Evolutionary conservation across 768 basidiomycete genomes (phyloP), one percentile per base, ranked within the genome.

Genomic region (Macrolepiota dolichaula): DNA sequence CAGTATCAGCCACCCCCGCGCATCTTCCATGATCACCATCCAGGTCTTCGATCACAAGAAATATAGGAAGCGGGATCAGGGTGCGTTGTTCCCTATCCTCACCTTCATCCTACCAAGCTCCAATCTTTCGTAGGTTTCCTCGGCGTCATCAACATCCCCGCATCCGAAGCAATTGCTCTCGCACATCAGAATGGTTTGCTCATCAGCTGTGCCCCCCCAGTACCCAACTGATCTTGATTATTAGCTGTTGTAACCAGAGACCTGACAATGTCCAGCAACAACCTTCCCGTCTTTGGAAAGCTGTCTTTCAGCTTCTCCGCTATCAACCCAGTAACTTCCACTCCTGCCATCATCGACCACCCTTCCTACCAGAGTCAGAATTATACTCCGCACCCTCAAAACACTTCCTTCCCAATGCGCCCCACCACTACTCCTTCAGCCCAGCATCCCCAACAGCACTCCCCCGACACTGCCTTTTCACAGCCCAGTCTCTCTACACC

Each of bases 11-110:
- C 81, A 79, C 63, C 84, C 94, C 65, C 87, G 84, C 49, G 86
- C 84, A 63, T 85, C 86, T 29, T 94, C 92, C 37, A 80, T 85
- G 66, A 81, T 96, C 68, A 81, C 83, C 25, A 90, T 96, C 50
- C 92, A 96, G 76, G 85, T 96, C 62, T 94, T 95, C 70, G 94
- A 96, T 79, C 88, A 93, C 73, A 83, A 85, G 70, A 93, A 91
- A 73, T 94, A 92, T 76, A 93, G 83, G 76, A 87, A 86, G 72
- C 85, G 87, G 67, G 94, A 95, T 71, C 94, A 95, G 78, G 93
- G 81, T 77, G 37, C 64, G 68, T 66, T 47, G 46, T 59, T 73
- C 71, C 52, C 64, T 75, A 12, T 75, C 38, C 71, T 73, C 27
- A 13, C 11, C 12, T 11, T 22, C 25, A 27, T 19, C 49, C n/a